A percentile compares a stretch with the other conserved stretches of the same genome.
Evolutionary conservation across 768 basidiomycete species (phyloP).

Genomic region (Lactifluus hygrophoroides): DNA sequence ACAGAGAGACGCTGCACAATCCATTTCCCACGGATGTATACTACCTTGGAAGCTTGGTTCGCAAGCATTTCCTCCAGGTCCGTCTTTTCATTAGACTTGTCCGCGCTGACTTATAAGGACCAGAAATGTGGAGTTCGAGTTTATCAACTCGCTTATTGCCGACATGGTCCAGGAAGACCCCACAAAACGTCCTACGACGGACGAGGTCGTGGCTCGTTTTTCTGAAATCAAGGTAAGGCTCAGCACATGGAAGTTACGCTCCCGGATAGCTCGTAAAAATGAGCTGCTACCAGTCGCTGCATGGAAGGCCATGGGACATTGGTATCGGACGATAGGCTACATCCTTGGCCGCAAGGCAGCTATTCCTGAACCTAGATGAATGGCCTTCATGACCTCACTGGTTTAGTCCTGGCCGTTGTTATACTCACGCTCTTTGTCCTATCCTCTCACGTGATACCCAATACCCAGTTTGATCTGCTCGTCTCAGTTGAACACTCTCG

Average conservation of each 20-base stretch:
- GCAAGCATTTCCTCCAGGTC: background rate
- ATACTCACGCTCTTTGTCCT: background rate
- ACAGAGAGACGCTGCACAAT: background rate
- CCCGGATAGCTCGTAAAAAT: background rate
- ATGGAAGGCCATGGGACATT: background rate
- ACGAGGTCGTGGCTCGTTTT: conserved; percentile 26
- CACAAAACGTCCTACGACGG: conserved; percentile 26
- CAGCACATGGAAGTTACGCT: background rate
- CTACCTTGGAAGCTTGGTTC: too few relatives aligned
- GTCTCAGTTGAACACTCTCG: background rate
- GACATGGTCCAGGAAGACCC: too few relatives aligned
- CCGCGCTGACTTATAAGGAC: too few relatives aligned
- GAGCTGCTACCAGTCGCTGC: background rate
- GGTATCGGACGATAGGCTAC: background rate
- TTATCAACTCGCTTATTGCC: conserved; percentile 13
- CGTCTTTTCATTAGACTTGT: background rate
- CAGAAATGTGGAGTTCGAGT: background rate
- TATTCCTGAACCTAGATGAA: background rate
- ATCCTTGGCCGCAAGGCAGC: too few relatives aligned
- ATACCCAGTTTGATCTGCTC: too few relatives aligned
- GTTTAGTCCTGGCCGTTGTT: background rate
- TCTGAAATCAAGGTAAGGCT: background rate
- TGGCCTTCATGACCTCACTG: background rate
- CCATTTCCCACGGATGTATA: background rate
- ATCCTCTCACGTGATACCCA: too few relatives aligned